A percentile compares a stretch with the other conserved stretches of the same genome.
Evolutionary conservation across 352 stramenopile species (phyloP).

Genomic region (Thalassiosira exigua): DNA sequence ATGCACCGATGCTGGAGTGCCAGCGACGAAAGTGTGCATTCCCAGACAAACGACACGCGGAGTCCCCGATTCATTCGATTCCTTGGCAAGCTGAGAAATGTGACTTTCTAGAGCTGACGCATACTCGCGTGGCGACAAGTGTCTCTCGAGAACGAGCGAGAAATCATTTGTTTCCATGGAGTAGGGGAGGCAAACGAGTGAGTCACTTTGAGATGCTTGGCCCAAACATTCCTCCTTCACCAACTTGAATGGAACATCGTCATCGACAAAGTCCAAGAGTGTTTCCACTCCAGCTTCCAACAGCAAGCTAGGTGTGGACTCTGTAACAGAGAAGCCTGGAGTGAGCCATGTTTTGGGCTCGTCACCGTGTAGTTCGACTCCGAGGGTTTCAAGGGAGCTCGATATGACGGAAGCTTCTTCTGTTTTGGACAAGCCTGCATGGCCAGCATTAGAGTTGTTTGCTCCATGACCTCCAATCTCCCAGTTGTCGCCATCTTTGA

Average conservation of each 20-base stretch:
- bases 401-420: conserved; percentile 25
- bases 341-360: conserved; percentile 40
- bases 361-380: conserved; percentile 15
- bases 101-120: conserved; percentile 42
- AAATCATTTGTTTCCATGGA: conserved; percentile 58
- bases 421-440: conserved; percentile 4
- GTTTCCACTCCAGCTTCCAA: conserved; percentile 29
- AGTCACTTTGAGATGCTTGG: neutral
- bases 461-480: conserved; percentile 45
- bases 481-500: conserved; percentile 24
- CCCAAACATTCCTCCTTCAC: neutral
- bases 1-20: conserved; percentile 35
- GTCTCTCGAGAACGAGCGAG: conserved; percentile 36
- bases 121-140: conserved; percentile 37
- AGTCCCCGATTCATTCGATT: conserved; percentile 29
- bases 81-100: conserved; percentile 40
- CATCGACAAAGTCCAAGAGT: conserved; percentile 43
- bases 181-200: conserved; percentile 47
- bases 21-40: conserved; percentile 52
- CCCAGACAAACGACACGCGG: conserved; percentile 44
- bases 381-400: conserved; percentile 13
- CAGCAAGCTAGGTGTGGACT: conserved; percentile 25
- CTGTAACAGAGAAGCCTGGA: conserved; percentile 41
- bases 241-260: conserved; percentile 38
- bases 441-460: conserved; percentile 35